Base-by-base conservation (phyloP, 331 rosid species). In the Erythrophleum ivorense region DNA sequence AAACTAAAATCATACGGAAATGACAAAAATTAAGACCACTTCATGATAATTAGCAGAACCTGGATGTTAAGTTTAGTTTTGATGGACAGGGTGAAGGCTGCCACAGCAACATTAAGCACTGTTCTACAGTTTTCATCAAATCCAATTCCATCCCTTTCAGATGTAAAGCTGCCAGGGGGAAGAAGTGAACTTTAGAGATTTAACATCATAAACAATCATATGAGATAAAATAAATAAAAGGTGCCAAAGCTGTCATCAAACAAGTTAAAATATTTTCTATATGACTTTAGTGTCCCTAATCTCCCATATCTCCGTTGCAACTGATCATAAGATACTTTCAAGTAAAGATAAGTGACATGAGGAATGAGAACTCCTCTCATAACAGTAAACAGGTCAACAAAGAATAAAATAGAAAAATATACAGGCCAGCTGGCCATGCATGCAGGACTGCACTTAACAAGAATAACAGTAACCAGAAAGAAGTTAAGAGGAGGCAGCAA, bases 71-170 rank as follows among this genome's bases (percentile, higher is more conserved):
- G 86, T 71, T 82, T 91, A 68, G 87, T 87, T 88, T 88, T 86
- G 76, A 90, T 73, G 62, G 97, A 86, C 67, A 95, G 81, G 70
- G 89, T 91, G 87, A 88, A 92, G 77, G 94, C 85, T 4, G 98
- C 98, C 19, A 86, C 81, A 77, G 90, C 84, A 13, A 91, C 80
- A 63, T 79, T 75, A 52, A 87, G 78, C 78, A 92, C 71, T 58
- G 85, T 80, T 77, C 81, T 83, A 71, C 81, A 85, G 83, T 81
- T 90, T 82, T 82, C 92, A 31, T 84, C 83, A 79, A 83, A 87
- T 54, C 81, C 88, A 75, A 84, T 83, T 46, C 78, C 80, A 69
- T 85, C 87, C 78, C 68, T 84, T 71, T 83, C 92, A 83, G 70
- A 52, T 41, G 75, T 73, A 83, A 81, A 67, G 78, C 95, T 93